A percentile compares a stretch with the other conserved stretches of the same genome.
phyloP scores from a whole-genome alignment of 371 early-diverging fungal genomes.

The Phascolomyces articulosus region DNA sequence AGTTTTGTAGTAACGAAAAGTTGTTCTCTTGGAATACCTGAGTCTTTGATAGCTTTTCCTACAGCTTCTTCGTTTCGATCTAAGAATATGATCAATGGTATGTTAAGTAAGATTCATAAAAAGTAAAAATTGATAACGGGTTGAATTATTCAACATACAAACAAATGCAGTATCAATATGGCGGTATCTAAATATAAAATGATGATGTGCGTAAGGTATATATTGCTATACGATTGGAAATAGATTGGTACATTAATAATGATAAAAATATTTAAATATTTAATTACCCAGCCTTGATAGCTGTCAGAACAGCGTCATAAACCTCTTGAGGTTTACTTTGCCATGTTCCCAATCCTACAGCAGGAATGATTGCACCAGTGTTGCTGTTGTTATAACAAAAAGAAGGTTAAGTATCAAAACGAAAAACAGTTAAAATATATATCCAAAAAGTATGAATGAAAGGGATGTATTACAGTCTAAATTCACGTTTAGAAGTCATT shows the following conservation, averaged over 20 bases:
- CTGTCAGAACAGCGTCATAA: constrained; percentile 36
- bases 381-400: constrained; percentile 17
- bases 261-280: background rate
- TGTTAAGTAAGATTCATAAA: background rate
- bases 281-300: constrained; percentile 32
- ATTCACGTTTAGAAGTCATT: constrained; percentile 7
- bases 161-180: constrained; percentile 62
- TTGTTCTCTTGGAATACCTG: constrained; percentile 64
- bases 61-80: constrained; percentile 75
- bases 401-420: background rate
- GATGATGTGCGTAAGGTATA: too few relatives aligned
- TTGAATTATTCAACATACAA: constrained; percentile 18
- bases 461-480: constrained; percentile 9
- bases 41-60: constrained; percentile 71
- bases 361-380: constrained; percentile 32
- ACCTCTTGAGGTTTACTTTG: constrained; percentile 50
- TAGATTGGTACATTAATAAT: too few relatives aligned
- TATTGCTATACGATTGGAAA: too few relatives aligned
- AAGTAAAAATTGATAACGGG: background rate
- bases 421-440: background rate
- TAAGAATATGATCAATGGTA: too few relatives aligned
- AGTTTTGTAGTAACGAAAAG: constrained; percentile 81
- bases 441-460: too few relatives aligned
- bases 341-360: constrained; percentile 47
- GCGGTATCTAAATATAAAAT: constrained; percentile 32